A percentile compares a stretch with the other conserved stretches of the same genome.
Conservation (phyloP, 2,329 filamentous ascomycete genomes). For the Rutstroemia sp. region DNA sequence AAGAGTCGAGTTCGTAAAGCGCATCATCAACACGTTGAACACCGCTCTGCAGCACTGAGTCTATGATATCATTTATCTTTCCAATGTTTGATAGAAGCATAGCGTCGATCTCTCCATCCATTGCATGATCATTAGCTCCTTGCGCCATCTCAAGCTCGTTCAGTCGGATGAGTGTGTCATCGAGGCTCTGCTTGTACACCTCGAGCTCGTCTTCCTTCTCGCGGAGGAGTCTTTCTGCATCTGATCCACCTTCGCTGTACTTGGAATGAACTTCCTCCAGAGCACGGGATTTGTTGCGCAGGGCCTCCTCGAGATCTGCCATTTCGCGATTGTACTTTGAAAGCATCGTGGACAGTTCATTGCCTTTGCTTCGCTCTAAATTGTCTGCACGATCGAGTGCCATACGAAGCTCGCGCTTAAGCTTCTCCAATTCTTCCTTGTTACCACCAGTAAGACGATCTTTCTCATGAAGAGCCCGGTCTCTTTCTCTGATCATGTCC, state of each 20-base stretch:
- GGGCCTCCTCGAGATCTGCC: constrained; percentile 88
- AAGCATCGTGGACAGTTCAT: constrained; percentile 88
- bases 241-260: constrained; percentile 71
- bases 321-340: constrained; percentile 96
- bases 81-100: constrained; percentile 78
- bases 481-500: constrained; percentile 96
- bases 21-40: constrained; percentile 94
- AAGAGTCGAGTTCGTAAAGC: constrained; percentile 92
- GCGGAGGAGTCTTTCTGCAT: constrained; percentile 75
- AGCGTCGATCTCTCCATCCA: constrained; percentile 87
- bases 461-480: constrained; percentile 87
- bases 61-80: constrained; percentile 96
- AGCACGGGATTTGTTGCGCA: constrained; percentile 79
- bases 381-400: constrained; percentile 89
- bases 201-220: constrained; percentile 98
- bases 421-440: constrained; percentile 89
- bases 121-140: constrained; percentile 67
- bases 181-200: constrained; percentile 97
- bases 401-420: constrained; percentile 88
- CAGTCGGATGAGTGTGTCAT: constrained; percentile 86
- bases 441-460: constrained; percentile 80
- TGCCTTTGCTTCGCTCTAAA: constrained; percentile 85
- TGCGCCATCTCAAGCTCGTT: constrained; percentile 76
- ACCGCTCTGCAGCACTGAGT: constrained; percentile 88
- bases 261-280: constrained; percentile 77